A percentile compares a stretch with the other conserved stretches of the same genome.
phyloP scores from a whole-genome alignment of 345 rosid species.

The Trapa incisa region DNA sequence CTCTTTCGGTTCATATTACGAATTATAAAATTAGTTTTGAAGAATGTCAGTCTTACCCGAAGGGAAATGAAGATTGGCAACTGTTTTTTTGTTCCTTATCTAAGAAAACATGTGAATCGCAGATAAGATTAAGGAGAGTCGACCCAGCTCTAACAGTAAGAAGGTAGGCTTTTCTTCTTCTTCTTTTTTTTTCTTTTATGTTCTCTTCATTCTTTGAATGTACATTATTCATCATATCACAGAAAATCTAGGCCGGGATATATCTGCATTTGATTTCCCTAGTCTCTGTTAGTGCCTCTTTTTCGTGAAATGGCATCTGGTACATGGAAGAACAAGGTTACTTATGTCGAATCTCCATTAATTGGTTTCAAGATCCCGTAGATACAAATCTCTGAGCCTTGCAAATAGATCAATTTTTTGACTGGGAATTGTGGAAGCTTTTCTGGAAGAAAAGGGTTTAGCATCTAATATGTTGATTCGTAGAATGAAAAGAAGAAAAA shows the following conservation, averaged over 20 bases:
- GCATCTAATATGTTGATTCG: not conserved
- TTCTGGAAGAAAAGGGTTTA: not conserved
- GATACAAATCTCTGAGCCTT: not conserved
- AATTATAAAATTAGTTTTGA: not conserved
- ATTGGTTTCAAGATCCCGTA: not conserved
- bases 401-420: too few species aligned
- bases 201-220: not conserved
- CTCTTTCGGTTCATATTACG: not conserved
- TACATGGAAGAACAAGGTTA: not conserved
- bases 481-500: not conserved
- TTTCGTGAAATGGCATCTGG: not conserved
- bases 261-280: not conserved
- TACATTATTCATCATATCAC: not conserved
- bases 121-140: slow-evolving; percentile 3
- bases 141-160: not conserved
- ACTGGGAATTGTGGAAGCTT: not conserved
- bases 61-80: not conserved
- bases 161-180: not conserved
- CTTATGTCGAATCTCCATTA: not conserved
- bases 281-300: not conserved
- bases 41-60: not conserved
- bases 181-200: not conserved
- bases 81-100: slow-evolving; percentile 1
- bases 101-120: not conserved
- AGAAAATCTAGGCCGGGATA: too few species aligned